Base-by-base conservation (phyloP, 768 basidiomycete species). In the Leucocoprinus sp. region DNA sequence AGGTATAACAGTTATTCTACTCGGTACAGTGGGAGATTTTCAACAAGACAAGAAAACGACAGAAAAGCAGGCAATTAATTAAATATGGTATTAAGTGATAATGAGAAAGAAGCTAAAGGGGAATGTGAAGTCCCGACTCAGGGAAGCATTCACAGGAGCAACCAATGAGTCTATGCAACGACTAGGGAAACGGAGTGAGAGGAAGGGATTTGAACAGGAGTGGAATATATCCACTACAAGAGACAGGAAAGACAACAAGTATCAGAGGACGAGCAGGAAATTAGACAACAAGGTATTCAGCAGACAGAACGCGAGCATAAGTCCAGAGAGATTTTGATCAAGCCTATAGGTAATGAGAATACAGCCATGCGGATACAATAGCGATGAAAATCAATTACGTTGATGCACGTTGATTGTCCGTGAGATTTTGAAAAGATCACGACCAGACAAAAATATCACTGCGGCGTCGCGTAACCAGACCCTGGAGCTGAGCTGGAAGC, bases 401-500 rank as follows among this genome's bases (percentile, higher is more conserved):
- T 38, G 37, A 24, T 22, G 38, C 29, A 24, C n/a, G 41, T 38
- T 36, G 36, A 51, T 37, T 33, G 44, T 36, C 50, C 41, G 34
- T 45, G 24, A 52, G 28, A 52, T 52, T 48, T 36, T 54, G 47
- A 43, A 42, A 41, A 21, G 31, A 34, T 31, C 9, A 39, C 12
- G 39, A 31, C n/a, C 31, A 42, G 37, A 35, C 31, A 43, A 33
- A 15, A 29, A 34, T 2, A 47, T 58, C 54, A 63, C 50, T 72
- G 71, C 14, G 72, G 70, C 23, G 71, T 71, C 27, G 62, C 69
- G 51, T 74, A 74, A 15, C 67, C 70, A 18, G 70, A 71, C 14
- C 71, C 70, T 7, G 70, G 67, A 15, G 67, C 63, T 21, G 68
- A 69, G 43, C 62, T 63, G 37, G 68, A 55, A 65, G 64, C 28